A percentile compares a stretch with the other conserved stretches of the same genome.
Evolutionary conservation across 495 filamentous ascomycete genomes (phyloP).

Genomic region (Annulohypoxylon nitens): DNA sequence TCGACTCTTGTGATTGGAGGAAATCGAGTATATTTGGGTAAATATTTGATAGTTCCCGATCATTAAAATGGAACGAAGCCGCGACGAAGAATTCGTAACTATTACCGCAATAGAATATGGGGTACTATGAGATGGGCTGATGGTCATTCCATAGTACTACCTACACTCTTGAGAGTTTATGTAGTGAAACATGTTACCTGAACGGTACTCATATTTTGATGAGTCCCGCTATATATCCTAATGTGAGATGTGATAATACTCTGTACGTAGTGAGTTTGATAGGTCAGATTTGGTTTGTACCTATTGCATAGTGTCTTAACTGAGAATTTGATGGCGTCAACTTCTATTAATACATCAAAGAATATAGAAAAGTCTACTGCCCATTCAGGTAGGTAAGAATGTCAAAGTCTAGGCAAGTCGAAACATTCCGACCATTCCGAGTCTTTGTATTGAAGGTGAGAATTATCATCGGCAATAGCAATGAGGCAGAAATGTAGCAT

Average conservation of each 20-base stretch:
- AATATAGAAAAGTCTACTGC: neutral
- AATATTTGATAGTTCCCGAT: constrained; percentile 5
- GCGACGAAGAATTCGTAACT: constrained; percentile 10
- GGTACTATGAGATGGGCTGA: constrained; percentile 32
- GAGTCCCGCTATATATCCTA: neutral
- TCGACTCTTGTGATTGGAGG: constrained; percentile 14
- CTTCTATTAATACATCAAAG: neutral
- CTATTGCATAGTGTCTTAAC: neutral
- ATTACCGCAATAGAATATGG: neutral
- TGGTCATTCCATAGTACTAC: constrained; percentile 29
- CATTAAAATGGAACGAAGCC: constrained; percentile 1
- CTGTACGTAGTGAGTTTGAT: neutral
- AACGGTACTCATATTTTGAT: constrained; percentile 17
- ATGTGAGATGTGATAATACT: neutral
- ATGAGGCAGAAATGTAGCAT: constrained; percentile 10
- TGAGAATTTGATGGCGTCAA: neutral
- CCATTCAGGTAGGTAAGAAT: neutral
- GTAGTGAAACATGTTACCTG: constrained; percentile 34
- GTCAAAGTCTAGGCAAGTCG: neutral
- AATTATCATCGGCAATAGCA: constrained; percentile 8
- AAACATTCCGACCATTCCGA: neutral
- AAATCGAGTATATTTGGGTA: constrained; percentile 4
- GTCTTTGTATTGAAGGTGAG: neutral
- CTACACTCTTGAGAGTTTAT: constrained; percentile 23
- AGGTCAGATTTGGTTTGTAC: neutral